Conservation (phyloP, 306 rosid species). For the Elaeagnus macrophylla region DNA sequence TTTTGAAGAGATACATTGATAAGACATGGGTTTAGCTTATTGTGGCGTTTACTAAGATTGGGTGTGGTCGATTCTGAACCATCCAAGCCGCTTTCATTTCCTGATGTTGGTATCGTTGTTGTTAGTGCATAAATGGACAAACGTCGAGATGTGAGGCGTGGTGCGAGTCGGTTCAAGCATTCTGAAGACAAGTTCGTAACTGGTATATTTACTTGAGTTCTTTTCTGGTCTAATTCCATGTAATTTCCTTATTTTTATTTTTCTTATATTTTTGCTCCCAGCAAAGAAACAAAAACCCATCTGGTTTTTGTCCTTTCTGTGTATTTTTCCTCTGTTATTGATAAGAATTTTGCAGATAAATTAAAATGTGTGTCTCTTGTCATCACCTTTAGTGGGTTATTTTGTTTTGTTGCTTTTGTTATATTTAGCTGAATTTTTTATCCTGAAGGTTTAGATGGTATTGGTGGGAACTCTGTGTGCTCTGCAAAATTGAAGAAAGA, state of each 20-base stretch:
- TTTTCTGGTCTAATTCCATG: conserved; percentile 8
- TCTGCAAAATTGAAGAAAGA: conserved; percentile 54
- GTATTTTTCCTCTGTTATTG: conserved; percentile 22
- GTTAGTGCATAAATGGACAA: conserved; percentile 38
- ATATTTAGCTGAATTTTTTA: conserved; percentile 1
- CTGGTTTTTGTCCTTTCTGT: conserved; percentile 33
- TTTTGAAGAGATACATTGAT: background rate
- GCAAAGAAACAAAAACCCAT: conserved; percentile 26
- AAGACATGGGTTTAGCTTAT: conserved; percentile 20
- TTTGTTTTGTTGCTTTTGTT: conserved; percentile 1
- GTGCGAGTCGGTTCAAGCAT: conserved; percentile 35
- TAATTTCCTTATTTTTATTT: background rate
- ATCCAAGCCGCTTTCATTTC: conserved; percentile 18
- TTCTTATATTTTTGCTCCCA: conserved; percentile 14
- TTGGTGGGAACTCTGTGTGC: conserved; percentile 21
- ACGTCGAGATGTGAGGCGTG: conserved; percentile 44
- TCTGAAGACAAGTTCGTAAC: conserved; percentile 29
- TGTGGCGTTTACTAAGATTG: conserved; percentile 5
- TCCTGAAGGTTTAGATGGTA: conserved; percentile 21
- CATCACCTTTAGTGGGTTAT: conserved; percentile 12
- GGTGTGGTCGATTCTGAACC: conserved; percentile 12
- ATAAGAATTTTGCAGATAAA: conserved; percentile 31
- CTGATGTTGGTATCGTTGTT: conserved; percentile 1
- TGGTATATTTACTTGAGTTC: conserved; percentile 34
- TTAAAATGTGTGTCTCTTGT: conserved; percentile 23